Evolutionary conservation across 2,329 filamentous ascomycete species (phyloP).

Genomic region (Fusarium udum): DNA sequence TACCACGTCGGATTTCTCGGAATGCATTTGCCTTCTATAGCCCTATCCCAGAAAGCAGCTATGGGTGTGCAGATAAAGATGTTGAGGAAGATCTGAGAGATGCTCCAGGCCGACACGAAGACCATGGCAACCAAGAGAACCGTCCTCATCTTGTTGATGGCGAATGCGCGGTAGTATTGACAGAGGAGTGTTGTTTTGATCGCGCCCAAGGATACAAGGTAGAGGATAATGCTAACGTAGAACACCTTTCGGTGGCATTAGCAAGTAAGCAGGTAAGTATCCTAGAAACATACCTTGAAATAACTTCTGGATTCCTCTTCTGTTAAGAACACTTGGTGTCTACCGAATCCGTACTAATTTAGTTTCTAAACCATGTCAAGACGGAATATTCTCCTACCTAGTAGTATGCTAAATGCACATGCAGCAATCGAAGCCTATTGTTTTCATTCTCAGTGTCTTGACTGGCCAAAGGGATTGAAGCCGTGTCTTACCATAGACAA

Average conservation of each 20-base stretch:
- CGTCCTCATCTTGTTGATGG: background rate
- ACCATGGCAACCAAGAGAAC: accelerated
- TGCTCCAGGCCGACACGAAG: background rate
- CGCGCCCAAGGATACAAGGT: accelerated
- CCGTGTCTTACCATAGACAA: background rate
- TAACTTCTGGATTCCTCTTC: accelerated
- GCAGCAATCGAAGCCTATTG: background rate
- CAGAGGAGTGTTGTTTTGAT: background rate
- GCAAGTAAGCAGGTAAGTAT: accelerated
- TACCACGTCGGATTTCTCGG: background rate
- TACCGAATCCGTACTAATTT: background rate
- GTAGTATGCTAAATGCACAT: background rate
- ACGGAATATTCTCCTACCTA: accelerated
- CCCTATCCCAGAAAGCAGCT: background rate
- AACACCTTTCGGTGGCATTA: background rate
- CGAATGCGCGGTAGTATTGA: background rate
- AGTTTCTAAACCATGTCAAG: accelerated
- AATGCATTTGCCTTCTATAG: background rate
- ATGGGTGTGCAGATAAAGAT: background rate
- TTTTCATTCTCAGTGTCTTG: background rate
- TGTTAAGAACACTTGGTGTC: background rate
- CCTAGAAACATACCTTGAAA: background rate
- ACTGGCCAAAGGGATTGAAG: accelerated
- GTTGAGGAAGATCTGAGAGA: background rate
- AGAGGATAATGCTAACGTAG: background rate